phyloP scores from a whole-genome alignment of 495 filamentous ascomycete genomes.

The Daldinia bambusicola region DNA sequence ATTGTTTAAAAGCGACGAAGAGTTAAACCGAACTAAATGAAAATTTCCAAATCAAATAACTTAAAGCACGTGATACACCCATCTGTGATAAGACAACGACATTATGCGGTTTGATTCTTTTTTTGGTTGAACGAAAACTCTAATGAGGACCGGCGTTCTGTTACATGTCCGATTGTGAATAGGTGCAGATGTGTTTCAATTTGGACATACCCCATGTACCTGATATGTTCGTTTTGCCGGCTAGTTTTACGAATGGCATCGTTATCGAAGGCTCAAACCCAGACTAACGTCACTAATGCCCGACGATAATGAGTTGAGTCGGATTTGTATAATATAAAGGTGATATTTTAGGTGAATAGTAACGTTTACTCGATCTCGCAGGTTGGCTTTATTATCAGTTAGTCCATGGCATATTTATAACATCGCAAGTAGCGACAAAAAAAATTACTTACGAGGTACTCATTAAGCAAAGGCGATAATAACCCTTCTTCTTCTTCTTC shows the following conservation, averaged over 20 bases:
- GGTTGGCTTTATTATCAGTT: background rate
- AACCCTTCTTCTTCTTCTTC: no score
- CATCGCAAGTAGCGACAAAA: background rate
- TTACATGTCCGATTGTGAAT: background rate
- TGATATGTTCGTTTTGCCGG: background rate
- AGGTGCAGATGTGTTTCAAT: background rate
- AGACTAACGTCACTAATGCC: background rate
- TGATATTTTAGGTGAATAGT: background rate
- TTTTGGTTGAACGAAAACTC: background rate
- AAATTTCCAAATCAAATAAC: slow-evolving; percentile 41
- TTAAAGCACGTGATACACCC: slow-evolving; percentile 43
- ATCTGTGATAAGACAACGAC: slow-evolving; percentile 16
- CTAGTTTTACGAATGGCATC: background rate
- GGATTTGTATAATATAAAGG: background rate
- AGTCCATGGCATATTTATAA: background rate
- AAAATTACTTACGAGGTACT: background rate
- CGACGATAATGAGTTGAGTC: background rate
- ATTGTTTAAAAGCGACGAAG: background rate
- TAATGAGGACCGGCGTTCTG: background rate
- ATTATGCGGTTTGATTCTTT: slow-evolving; percentile 22
- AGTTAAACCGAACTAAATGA: slow-evolving; percentile 25
- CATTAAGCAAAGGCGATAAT: background rate
- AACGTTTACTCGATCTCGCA: background rate
- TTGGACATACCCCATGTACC: background rate
- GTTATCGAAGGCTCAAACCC: background rate